Evolutionary conservation across 306 rosid genomes (phyloP), one percentile per base, ranked within the genome.

Genomic region (Oxytropis ochrocephala): DNA sequence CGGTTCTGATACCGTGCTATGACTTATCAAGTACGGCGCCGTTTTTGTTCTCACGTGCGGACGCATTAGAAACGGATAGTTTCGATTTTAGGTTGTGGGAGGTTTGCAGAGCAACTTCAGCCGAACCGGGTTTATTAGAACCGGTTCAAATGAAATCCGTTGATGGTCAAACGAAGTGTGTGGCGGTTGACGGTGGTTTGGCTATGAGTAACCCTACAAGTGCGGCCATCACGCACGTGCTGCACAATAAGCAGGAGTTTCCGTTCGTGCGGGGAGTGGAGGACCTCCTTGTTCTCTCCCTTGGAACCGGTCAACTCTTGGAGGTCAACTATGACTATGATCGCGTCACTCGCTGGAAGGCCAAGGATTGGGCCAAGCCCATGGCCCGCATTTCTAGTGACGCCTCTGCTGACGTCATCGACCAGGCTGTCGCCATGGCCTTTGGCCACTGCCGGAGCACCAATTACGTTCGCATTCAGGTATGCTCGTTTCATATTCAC

Each of bases 201-300:
- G 89, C 89, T 12, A 95, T 91, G 99, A 85, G 89, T 56, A 94
- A 95, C 82, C 99, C 99, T 1, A 80, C 99, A 1, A 88, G 89
- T 6, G 95, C 97, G 4, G 99, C 99, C 2, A 95, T 95, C 35
- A 95, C 99, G 72, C 99, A 95, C 84, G 99, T 95, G 80, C 92
- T 95, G 16, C 99, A 95, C 72, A 95, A 95, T 84, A 95, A 91
- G 71, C 95, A 95, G 74, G 99, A 95, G 74, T 95, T 95, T 38
- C 99, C 99, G 43, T 91, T 91, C 78, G 99, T 95, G 81, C 86
- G 99, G 10, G 99, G 99, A 3, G 99, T 95, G 6, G 96, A 95
- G 85, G 99, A 95, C 82, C 77, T 95, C 19, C 69, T 95, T 72
- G 99, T 91, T 10, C 86, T 95, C 9, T 95, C 99, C 2, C 73